Conservation (phyloP, 352 stramenopile species). For the Plasmopara muralis region DNA sequence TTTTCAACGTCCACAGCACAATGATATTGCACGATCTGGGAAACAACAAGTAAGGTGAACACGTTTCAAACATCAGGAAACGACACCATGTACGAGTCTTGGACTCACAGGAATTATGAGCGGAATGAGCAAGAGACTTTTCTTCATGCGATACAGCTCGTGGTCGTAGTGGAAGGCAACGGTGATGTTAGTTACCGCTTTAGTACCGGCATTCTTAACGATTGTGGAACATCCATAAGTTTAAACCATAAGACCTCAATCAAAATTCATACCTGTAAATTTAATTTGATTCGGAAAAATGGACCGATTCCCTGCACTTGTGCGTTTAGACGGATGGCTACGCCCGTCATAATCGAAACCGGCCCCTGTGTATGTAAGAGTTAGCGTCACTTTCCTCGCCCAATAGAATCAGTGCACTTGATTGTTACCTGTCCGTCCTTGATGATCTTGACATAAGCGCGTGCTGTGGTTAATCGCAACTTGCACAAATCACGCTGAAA, state of each 20-base stretch:
- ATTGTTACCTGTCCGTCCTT: slow-evolving; percentile 68
- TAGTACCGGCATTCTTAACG: slow-evolving; percentile 53
- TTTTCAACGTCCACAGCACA: slow-evolving; percentile 67
- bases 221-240: not conserved
- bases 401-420: not conserved
- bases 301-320: slow-evolving; percentile 79
- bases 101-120: slow-evolving; percentile 64
- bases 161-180: slow-evolving; percentile 78
- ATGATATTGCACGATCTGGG: slow-evolving; percentile 63
- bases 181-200: slow-evolving; percentile 57
- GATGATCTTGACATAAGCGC: slow-evolving; percentile 88
- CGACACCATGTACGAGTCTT: not conserved
- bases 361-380: slow-evolving; percentile 29
- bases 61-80: not conserved
- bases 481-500: slow-evolving; percentile 90
- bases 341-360: slow-evolving; percentile 62
- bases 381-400: not conserved
- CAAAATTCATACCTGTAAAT: slow-evolving; percentile 40
- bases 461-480: slow-evolving; percentile 77
- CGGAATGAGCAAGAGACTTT: slow-evolving; percentile 60
- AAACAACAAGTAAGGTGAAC: not conserved
- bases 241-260: not conserved
- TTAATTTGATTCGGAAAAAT: slow-evolving; percentile 77
- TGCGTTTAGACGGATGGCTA: slow-evolving; percentile 71
- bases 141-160: slow-evolving; percentile 52